These are phyloP conservation scores for Anisodus tanguticus DNA, from an alignment of 257 asterid genomes.

Conservation along the genomic window DNA sequence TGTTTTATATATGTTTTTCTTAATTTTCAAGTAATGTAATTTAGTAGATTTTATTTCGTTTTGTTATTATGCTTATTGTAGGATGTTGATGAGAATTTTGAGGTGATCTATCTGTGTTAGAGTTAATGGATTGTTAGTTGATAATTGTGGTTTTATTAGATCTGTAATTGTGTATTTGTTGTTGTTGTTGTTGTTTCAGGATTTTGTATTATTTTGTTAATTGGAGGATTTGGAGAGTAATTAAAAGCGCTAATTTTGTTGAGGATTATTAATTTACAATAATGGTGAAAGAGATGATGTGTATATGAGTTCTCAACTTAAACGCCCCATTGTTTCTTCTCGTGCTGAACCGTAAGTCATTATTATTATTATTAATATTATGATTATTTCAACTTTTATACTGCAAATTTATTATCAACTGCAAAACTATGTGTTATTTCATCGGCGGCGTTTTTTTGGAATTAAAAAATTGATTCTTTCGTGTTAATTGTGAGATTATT, in stretches of 20 bases:
- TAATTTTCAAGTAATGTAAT: slow-evolving; percentile 56
- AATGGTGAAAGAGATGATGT: slow-evolving; percentile 78
- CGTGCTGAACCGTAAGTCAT: slow-evolving; percentile 51
- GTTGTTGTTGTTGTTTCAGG: slow-evolving; percentile 37
- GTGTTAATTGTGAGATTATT: not conserved
- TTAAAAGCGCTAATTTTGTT: not conserved
- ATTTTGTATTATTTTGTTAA: slow-evolving; percentile 37
- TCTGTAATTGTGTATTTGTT: slow-evolving; percentile 41
- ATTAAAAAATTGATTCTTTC: not conserved
- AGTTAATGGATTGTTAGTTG: slow-evolving; percentile 22
- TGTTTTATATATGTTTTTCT: slow-evolving; percentile 37
- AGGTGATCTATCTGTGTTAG: slow-evolving; percentile 51
- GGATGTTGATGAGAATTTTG: slow-evolving; percentile 25
- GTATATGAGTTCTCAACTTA: slow-evolving; percentile 54
- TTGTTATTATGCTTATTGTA: too few species aligned
- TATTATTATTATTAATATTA: not conserved
- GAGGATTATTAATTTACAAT: slow-evolving; percentile 36
- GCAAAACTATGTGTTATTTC: too few species aligned
- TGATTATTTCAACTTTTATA: not conserved
- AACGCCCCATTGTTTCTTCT: slow-evolving; percentile 25
- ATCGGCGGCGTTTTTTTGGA: too few species aligned
- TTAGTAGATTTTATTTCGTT: slow-evolving; percentile 33
- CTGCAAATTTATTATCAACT: not conserved
- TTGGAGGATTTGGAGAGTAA: too few species aligned
- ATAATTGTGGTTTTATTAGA: slow-evolving; percentile 50